phyloP scores from a whole-genome alignment of 352 stramenopile species.

The Phytophthora brassicae region DNA sequence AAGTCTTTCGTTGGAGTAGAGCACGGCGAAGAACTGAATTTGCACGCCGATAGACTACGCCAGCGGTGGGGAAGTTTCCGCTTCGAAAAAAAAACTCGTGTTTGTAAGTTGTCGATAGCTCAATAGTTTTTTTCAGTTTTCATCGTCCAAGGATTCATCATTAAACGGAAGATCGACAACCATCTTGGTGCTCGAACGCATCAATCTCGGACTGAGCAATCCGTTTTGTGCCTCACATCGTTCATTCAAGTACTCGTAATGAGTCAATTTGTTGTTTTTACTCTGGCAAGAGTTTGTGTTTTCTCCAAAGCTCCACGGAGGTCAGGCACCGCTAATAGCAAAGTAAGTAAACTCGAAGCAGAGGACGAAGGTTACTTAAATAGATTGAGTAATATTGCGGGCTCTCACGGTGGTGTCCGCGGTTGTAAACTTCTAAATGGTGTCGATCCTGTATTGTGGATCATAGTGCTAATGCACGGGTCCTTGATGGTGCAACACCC shows the following conservation, averaged over 20 bases:
- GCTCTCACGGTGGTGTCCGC: too few relatives aligned
- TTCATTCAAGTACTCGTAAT: conserved; percentile 47
- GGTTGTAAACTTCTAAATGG: too few relatives aligned
- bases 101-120: conserved; percentile 43
- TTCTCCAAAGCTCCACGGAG: conserved; percentile 67
- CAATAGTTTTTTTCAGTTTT: conserved; percentile 22
- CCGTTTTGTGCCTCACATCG: conserved; percentile 45
- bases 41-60: conserved; percentile 63
- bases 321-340: conserved; percentile 42
- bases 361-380: too few relatives aligned
- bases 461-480: too few relatives aligned
- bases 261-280: conserved; percentile 35
- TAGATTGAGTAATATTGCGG: too few relatives aligned
- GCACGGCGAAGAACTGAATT: conserved; percentile 49
- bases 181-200: conserved; percentile 40
- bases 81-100: conserved; percentile 56
- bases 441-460: too few relatives aligned
- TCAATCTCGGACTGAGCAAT: conserved; percentile 55
- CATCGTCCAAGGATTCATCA: conserved; percentile 8
- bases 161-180: conserved; percentile 55
- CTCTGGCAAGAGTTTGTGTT: conserved; percentile 31
- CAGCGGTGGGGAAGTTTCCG: conserved; percentile 58
- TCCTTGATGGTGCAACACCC: too few relatives aligned
- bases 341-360: too few relatives aligned
- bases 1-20: conserved; percentile 52